Evolutionary conservation across 805 yeast genomes (phyloP), one percentile per base, ranked within the genome.

Genomic region (Zygosaccharomyces bisporus): DNA sequence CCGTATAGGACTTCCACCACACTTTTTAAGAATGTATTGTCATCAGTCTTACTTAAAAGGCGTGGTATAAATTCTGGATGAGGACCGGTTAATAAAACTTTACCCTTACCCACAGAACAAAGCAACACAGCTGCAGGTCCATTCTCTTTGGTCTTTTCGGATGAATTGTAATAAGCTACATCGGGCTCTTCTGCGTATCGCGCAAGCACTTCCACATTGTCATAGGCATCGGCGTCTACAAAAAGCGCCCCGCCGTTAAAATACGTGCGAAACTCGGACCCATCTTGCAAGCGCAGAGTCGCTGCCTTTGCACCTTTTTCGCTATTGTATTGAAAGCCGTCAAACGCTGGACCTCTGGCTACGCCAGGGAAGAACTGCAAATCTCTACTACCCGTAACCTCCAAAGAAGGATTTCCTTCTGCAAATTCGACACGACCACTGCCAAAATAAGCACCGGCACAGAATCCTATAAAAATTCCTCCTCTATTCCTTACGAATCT

Each of bases 381-480:
- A 53, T 93, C 97, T 52, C 99, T 73, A 0, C 83, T 63, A 0
- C 99, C 99, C 38, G 82, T 72, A 2, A 93, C 96, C 58, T 87
- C 96, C 75, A 87, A 69, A 1, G 46, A 47, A 0, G 79, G 75
- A 53, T 79, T 69, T 2, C 93, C 95, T 23, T 76, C 81, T 54
- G 87, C 96, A 61, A 93, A 93, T 58, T 91, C 97, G 52, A 86
- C 81, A 32, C 82, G 65, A 0, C 75, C 64, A 9, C 90, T 75
- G 1, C 82, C 91, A 58, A 79, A 93, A 66, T 93, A 93, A 0
- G 86, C 98, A 34, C 99, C 99, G 7, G 99, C 93, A 67, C 99
- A 93, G 51, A 93, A 79, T 0, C 99, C 99, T 16, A 91, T 63
- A 57, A 70, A 88, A 39, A 72, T 69, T 1, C 99, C 99, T 23